Conservation (phyloP, 1,284 basidiomycete genomes). For the Cutaneotrichosporon spelunceum region DNA sequence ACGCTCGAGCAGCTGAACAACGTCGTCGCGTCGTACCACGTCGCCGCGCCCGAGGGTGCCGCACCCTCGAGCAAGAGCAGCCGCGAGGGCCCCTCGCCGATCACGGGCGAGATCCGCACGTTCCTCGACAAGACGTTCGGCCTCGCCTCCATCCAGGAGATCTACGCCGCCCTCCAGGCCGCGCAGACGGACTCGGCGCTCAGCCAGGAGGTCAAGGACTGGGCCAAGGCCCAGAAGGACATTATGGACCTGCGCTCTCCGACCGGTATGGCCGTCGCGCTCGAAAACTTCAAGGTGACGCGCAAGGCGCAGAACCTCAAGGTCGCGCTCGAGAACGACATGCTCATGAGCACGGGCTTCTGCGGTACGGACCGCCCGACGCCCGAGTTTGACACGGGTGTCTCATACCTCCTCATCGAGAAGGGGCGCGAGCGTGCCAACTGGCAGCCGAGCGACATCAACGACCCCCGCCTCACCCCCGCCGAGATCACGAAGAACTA, state of each 20-base stretch:
- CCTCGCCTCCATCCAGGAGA: constrained; percentile 65
- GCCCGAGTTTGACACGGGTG: constrained; percentile 77
- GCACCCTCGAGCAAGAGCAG: constrained; percentile 60
- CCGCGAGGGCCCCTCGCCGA: constrained; percentile 59
- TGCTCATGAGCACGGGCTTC: constrained; percentile 41
- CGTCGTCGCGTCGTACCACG: constrained; percentile 32
- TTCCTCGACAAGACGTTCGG: constrained; percentile 78
- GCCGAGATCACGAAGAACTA: constrained; percentile 53
- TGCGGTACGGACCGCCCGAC: constrained; percentile 58
- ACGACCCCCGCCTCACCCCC: constrained; percentile 55
- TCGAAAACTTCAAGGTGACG: constrained; percentile 71
- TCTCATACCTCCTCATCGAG: constrained; percentile 68
- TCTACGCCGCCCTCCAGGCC: constrained; percentile 61
- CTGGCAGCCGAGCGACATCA: constrained; percentile 60
- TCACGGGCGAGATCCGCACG: constrained; percentile 63
- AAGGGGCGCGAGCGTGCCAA: constrained; percentile 54
- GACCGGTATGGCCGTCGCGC: constrained; percentile 81
- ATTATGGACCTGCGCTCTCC: constrained; percentile 71
- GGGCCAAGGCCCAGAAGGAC: constrained; percentile 69
- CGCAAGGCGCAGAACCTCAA: constrained; percentile 60
- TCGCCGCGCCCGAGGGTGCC: constrained; percentile 53
- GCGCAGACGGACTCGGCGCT: constrained; percentile 45
- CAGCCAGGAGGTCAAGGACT: constrained; percentile 59
- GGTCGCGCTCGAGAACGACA: constrained; percentile 66
- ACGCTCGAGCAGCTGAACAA: constrained; percentile 28